Conservation (phyloP, 2,329 filamentous ascomycete genomes). For the Colletotrichum nymphaeae region DNA sequence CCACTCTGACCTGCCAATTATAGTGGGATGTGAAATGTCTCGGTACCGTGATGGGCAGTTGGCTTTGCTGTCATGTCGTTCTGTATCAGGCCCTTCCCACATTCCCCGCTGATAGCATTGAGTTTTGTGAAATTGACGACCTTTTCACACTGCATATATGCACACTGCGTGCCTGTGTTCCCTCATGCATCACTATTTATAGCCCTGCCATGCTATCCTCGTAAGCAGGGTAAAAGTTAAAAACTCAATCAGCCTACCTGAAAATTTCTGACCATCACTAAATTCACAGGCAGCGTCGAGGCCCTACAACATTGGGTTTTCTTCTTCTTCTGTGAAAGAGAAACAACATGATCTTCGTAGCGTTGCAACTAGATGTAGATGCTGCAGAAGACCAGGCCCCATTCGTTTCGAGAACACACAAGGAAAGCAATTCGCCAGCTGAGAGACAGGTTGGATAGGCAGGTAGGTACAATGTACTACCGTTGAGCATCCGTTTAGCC, state of each 20-base stretch:
- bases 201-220: background rate
- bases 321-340: conserved; percentile 5
- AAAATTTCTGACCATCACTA: background rate
- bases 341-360: background rate
- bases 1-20: conserved; percentile 1
- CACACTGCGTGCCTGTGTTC: background rate
- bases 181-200: conserved; percentile 3
- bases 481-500: background rate
- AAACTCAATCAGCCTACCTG: background rate
- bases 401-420: background rate
- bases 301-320: background rate
- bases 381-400: background rate
- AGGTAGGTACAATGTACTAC: background rate
- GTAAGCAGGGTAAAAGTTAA: background rate
- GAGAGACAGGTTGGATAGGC: background rate
- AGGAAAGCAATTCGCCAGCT: background rate
- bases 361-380: background rate
- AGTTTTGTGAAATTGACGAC: background rate
- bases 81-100: background rate
- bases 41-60: background rate
- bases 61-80: conserved; percentile 1
- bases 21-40: background rate
- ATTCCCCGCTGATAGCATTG: conserved; percentile 1
- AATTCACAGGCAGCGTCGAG: background rate
- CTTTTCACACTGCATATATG: conserved; percentile 2